Evolutionary conservation across 371 early-diverging fungal species (phyloP), one percentile per base, ranked within the genome.

Genomic region (Circinella minor): DNA sequence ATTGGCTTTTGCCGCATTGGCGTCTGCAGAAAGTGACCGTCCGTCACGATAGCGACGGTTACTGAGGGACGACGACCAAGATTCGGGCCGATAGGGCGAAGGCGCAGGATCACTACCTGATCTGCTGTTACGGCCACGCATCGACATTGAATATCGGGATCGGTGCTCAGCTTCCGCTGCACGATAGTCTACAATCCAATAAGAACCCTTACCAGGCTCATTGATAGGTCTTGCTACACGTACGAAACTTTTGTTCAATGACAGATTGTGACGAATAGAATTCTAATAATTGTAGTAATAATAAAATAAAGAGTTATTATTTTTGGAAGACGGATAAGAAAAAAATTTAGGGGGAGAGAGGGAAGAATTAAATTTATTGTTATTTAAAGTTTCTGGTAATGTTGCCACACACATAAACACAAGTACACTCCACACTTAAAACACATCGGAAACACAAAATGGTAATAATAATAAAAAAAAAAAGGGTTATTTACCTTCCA

Each of bases 221-320:
- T 94, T 90, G 68, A 90, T 84, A 1, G 95, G 92, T 65, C 98
- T 87, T 20, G 98, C 95, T 3, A 96, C 91, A 59, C 96, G 91
- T 63, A 94, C 89, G 78, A 99, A 99, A 60, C 91, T 88, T 77
- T 95, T 95, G 83, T 99, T 99, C 51, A 99, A 86, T 6, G 97
- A 96, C 43, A 99, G 88, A 78, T 99, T 99, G 86, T 99, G 99
- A 51, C 99, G 91, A 61, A 99, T 96, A 4, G 98, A 98, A 80
- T 99, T 99, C 90, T 96, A 81, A 13, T 61, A 61, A 63, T 65
- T 51, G 70, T 96, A 92, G 37, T 95, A 96, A 57, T 91, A 87
- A 4, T 92, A 88, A 43, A 96, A 95, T 4, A 96, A 11, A 47
- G 47, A 55, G 4, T 4, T 55, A 1, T 55, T 55, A 15, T 2